Conservation (phyloP, 345 rosid species). For the Erysimum cheiranthoides region DNA sequence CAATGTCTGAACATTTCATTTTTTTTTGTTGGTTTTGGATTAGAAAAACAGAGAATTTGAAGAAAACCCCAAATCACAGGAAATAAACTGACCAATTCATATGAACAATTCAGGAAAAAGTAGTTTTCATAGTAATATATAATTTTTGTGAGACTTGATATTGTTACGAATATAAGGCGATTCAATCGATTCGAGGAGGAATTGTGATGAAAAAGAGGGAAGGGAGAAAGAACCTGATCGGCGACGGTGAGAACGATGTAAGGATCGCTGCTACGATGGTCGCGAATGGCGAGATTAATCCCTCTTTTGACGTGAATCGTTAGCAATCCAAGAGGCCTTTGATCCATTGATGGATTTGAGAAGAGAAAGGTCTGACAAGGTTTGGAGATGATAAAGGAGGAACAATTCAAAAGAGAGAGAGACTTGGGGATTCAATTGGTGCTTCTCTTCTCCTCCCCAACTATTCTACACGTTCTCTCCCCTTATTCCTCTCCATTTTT, state of each 20-base stretch:
- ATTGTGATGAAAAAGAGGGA: no score
- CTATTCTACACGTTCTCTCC: conserved; percentile 44
- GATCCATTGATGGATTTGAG: conserved; percentile 47
- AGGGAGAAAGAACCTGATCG: conserved; percentile 45
- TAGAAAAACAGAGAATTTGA: conserved; percentile 1
- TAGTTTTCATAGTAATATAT: no score
- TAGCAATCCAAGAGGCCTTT: conserved; percentile 52
- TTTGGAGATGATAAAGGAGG: conserved; percentile 16
- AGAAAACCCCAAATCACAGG: neutral
- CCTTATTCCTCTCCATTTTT: no score
- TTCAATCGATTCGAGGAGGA: neutral
- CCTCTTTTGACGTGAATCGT: conserved; percentile 55
- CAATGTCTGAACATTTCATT: conserved; percentile 58
- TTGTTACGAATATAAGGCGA: neutral
- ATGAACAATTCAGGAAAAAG: neutral
- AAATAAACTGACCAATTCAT: neutral
- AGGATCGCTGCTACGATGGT: conserved; percentile 62
- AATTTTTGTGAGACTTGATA: neutral
- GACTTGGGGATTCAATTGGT: neutral
- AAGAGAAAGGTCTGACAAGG: neutral
- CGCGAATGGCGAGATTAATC: conserved; percentile 56
- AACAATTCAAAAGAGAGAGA: neutral
- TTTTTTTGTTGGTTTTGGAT: neutral
- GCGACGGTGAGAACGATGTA: conserved; percentile 56
- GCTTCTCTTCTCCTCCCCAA: conserved; percentile 27